Evolutionary conservation across 1,139 yeast species (phyloP).

Genomic region (Magnusiomyces sp.): DNA sequence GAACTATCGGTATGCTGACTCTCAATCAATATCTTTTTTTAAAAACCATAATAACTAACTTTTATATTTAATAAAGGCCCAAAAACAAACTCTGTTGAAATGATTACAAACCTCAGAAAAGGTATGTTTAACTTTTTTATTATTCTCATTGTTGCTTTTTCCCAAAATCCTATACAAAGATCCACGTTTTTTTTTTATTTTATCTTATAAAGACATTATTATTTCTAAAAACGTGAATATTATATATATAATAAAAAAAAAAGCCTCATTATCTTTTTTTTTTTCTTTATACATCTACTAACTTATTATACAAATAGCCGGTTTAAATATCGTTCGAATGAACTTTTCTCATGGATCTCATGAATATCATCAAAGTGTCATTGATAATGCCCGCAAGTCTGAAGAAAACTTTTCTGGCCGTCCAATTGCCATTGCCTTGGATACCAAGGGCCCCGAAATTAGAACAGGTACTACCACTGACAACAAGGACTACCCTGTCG

Average conservation of each 20-base stretch:
- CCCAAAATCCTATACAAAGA: too few species aligned
- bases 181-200: too few species aligned
- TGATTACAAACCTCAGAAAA: slow-evolving; percentile 79
- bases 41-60: not conserved
- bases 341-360: slow-evolving; percentile 97
- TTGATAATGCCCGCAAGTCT: slow-evolving; percentile 93
- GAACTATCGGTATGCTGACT: slow-evolving; percentile 77
- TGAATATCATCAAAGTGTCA: slow-evolving; percentile 92
- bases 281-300: too few species aligned
- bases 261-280: too few species aligned
- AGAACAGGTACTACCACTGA: slow-evolving; percentile 92
- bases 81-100: slow-evolving; percentile 85
- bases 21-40: too few species aligned
- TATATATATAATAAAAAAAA: too few species aligned
- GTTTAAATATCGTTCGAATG: slow-evolving; percentile 96
- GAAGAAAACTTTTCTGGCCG: slow-evolving; percentile 87
- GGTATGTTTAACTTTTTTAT: slow-evolving; percentile 18
- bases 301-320: slow-evolving; percentile 42
- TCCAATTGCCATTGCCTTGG: slow-evolving; percentile 96
- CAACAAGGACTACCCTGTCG: slow-evolving; percentile 72
- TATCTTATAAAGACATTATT: too few species aligned
- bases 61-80: slow-evolving; percentile 46
- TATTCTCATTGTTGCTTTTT: not conserved
- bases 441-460: slow-evolving; percentile 99
- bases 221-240: too few species aligned